Evolutionary conservation across 768 basidiomycete species (phyloP), one percentile per base, ranked within the genome.

Genomic region (Auricularia cornea): DNA sequence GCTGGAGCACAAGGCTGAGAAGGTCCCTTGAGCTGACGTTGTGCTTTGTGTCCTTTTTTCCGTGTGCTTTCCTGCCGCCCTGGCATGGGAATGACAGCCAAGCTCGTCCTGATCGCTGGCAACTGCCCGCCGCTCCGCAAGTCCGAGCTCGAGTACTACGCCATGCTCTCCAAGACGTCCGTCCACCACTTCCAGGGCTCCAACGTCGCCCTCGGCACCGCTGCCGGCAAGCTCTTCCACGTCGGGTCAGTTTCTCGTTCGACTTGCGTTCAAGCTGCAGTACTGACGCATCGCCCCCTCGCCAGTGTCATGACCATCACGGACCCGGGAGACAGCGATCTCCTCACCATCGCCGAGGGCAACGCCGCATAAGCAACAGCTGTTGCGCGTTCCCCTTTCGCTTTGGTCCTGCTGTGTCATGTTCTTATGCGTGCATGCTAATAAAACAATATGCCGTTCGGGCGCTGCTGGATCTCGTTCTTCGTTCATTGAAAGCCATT

Each of bases 61-160:
- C 63, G 63, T 68, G n/a, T 63, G 20, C 35, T 35, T 35, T 35
- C 35, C 35, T 35, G 28, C 66, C 18, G 18, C 63, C 52, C 29
- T 61, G 40, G 40, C 38, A 48, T 44, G 32, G 41, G 62, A 35
- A 35, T 14, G 35, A 35, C 73, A 99, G 96, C 96, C 78, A 98
- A 97, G 81, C 92, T 99, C 70, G 89, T 99, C 74, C 81, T 99
- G 77, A 97, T 99, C 74, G 94, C 96, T 72, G 95, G 94, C 70
- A 99, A 99, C 82, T 97, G 94, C 81, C 97, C 97, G 64, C 97
- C 97, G 66, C 86, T 99, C 66, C 93, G 97, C 78, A 97, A 97
- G 78, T 98, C 96, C 65, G 97, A 99, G 83, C 84, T 99, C 64
- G 97, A 99, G 83, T 99, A 98, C 84, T 99, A 98, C 75, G 97